Base-by-base conservation (phyloP, 495 filamentous ascomycete species). In the Haplographium delicatum region DNA sequence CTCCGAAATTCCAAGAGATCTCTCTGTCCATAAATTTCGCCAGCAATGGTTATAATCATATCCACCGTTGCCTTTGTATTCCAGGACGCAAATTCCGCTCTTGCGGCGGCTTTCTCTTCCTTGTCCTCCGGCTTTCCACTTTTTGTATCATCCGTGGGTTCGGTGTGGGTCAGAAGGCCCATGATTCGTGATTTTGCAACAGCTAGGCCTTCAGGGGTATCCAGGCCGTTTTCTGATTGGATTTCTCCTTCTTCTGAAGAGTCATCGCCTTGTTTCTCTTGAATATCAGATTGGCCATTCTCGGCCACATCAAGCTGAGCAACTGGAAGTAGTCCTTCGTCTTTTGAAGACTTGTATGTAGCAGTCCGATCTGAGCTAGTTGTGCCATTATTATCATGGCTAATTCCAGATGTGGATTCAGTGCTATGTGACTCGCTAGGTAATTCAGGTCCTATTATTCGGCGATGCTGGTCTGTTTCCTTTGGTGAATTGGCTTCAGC, bases 1-100 rank as follows among this genome's bases (percentile, higher is more conserved):
- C 85, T 75, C 34, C 89, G 73, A 43, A 81, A 82, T 58, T 82
- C 79, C 40, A 97, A 69, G 27, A 98, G 68, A 66, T 98, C 93
- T 48, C 83, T 73, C 69, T 98, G 93, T 2, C 93, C 90, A 65
- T 86, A 98, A 58, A 85, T 81, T 67, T 96, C 89, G 56, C 89
- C 93, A 31, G 86, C 84, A 23, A 98, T 73, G 0, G 87, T 91
- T 45, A 98, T 73, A 50, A 96, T 87, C 87, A 95, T 95, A 63
- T 96, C 91, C 5, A 96, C 72, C 47, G 85, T 84, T 18, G 70
- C 72, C 44, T 70, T 66, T 51, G 75, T 72, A 62, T 79, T 81
- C 57, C 56, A 54, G 3, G 18, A n/a, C n/a, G 42, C 42, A 38
- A 16, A 7, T 31, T 52, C 10, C 63, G 51, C 8, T 53, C 58